Conservation (phyloP, 108 stramenopile species). For the Conticribra guillardii region DNA sequence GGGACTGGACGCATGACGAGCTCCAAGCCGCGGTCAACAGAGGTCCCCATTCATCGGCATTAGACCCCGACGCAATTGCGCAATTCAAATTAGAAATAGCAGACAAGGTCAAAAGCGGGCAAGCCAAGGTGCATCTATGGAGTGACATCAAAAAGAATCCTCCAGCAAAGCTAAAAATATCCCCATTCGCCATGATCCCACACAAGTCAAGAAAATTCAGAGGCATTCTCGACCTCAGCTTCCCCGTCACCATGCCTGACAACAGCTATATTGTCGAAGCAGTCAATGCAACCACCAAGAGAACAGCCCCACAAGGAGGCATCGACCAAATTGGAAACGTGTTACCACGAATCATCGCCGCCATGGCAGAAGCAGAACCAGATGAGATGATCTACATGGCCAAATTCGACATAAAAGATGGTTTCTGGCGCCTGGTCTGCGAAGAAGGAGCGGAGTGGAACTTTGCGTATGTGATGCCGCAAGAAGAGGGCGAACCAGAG, state of each 20-base stretch:
- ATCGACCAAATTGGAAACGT: background rate
- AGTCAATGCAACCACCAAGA: background rate
- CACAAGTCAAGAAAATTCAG: background rate
- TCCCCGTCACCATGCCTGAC: background rate
- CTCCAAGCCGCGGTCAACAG: background rate
- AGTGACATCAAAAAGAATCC: background rate
- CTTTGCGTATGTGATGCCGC: conserved; percentile 32
- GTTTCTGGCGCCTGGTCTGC: background rate
- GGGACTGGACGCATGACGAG: background rate
- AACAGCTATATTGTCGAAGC: background rate
- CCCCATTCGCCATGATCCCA: conserved; percentile 7
- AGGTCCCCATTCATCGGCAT: conserved; percentile 13
- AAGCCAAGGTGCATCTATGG: background rate
- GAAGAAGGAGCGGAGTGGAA: background rate
- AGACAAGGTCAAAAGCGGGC: conserved; percentile 36
- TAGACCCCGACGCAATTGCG: conserved; percentile 8
- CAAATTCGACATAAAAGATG: conserved; percentile 7
- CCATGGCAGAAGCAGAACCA: background rate
- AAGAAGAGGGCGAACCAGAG: conserved; percentile 62
- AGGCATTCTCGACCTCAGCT: background rate
- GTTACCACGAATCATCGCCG: background rate
- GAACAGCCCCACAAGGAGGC: background rate
- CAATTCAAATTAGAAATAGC: conserved; percentile 51
- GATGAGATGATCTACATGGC: background rate
- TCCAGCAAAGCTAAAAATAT: background rate